Percentiles rank a stretch among this genome's conserved stretches.
phyloP scores from a whole-genome alignment of 1,139 yeast genomes.

The Magnusiomyces tetraspermus region DNA sequence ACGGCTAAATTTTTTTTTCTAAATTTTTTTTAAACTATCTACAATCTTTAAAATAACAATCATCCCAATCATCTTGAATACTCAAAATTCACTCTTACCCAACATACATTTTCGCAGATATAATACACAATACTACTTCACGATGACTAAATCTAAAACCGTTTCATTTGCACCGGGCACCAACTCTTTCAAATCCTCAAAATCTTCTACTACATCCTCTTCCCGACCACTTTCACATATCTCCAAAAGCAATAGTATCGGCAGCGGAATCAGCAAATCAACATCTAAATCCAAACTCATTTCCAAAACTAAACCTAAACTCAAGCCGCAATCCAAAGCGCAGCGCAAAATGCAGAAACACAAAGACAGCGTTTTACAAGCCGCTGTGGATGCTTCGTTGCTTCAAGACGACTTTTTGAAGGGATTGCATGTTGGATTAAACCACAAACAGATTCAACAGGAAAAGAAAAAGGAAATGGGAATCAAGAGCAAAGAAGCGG shows the following conservation, averaged over 20 bases:
- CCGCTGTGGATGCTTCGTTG: constrained; percentile 11
- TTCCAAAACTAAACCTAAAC: no score
- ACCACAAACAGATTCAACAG: constrained; percentile 32
- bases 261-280: neutral
- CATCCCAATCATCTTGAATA: no score
- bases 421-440: constrained; percentile 38
- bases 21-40: no score
- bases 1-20: no score
- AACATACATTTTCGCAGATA: no score
- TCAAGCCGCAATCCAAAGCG: neutral
- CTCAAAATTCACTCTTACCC: no score
- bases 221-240: neutral
- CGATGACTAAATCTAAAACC: no score
- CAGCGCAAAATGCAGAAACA: constrained; percentile 7
- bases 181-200: neutral
- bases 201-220: neutral
- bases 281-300: no score
- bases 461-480: constrained; percentile 11
- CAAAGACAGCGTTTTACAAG: constrained; percentile 15
- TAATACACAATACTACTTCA: no score
- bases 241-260: neutral
- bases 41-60: no score
- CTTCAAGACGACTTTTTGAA: constrained; percentile 2
- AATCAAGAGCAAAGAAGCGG: neutral
- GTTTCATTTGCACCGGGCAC: no score